Evolutionary conservation across 352 stramenopile species (phyloP).

Genomic region (Pythium phragmitis): DNA sequence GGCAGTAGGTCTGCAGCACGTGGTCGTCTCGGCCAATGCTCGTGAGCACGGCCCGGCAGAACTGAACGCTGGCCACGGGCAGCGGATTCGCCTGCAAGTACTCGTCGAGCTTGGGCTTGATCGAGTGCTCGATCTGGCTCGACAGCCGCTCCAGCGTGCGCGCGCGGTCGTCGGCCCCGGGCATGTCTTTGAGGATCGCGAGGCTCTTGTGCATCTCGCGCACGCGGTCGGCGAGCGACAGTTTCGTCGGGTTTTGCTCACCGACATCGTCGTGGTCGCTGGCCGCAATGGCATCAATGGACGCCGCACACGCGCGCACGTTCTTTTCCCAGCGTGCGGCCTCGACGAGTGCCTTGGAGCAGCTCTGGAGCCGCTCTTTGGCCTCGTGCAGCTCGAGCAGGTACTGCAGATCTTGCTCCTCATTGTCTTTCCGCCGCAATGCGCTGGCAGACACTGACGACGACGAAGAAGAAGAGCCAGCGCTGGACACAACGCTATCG

Average conservation of each 20-base stretch:
- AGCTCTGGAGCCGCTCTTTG: slow-evolving; percentile 61
- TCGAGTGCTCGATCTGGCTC: slow-evolving; percentile 48
- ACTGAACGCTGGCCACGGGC: slow-evolving; percentile 41
- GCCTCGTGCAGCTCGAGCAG: slow-evolving; percentile 70
- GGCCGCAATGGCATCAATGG: slow-evolving; percentile 31
- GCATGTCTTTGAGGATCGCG: slow-evolving; percentile 55
- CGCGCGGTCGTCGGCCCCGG: slow-evolving; percentile 50
- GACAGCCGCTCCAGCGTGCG: slow-evolving; percentile 53
- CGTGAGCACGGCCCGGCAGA: slow-evolving; percentile 47
- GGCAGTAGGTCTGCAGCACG: slow-evolving; percentile 50
- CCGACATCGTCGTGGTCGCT: slow-evolving; percentile 19
- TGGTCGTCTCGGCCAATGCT: slow-evolving; percentile 44
- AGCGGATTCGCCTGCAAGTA: slow-evolving; percentile 42
- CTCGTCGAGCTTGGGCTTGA: slow-evolving; percentile 45
- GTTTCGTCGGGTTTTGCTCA: neutral
- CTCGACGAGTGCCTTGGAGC: slow-evolving; percentile 67
- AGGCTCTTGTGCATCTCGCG: slow-evolving; percentile 65
- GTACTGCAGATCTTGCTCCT: slow-evolving; percentile 47
- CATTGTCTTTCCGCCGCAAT: slow-evolving; percentile 18
- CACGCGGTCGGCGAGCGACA: slow-evolving; percentile 47
- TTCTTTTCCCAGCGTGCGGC: slow-evolving; percentile 66
- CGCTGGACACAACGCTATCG: slow-evolving; percentile 29
- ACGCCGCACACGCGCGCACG: slow-evolving; percentile 47
- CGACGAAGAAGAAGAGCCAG: slow-evolving; percentile 13
- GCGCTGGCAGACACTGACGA: neutral